Percentiles rank a stretch among this genome's conserved stretches.
Conservation (phyloP, 768 basidiomycete species). For the Lactarius hengduanensis region DNA sequence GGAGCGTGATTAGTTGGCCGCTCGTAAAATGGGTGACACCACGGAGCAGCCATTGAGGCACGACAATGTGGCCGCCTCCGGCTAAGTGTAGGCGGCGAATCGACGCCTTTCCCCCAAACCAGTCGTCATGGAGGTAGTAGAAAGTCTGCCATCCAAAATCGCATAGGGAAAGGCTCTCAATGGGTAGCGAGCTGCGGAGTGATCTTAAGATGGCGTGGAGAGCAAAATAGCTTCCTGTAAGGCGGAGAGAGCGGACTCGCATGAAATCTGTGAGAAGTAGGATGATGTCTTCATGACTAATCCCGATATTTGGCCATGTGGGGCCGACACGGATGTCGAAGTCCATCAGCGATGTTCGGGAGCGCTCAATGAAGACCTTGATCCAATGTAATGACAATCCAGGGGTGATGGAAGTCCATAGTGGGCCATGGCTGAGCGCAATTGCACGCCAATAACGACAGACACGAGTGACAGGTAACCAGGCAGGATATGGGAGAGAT, state of each 20-base stretch:
- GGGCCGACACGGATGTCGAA: neutral
- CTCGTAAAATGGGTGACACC: constrained; percentile 5
- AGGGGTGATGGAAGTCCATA: constrained; percentile 1
- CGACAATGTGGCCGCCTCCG: neutral
- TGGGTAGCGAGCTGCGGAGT: neutral
- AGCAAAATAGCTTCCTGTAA: neutral
- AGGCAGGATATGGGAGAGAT: neutral
- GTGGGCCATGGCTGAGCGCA: neutral
- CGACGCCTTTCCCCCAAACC: neutral
- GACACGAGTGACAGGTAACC: constrained; percentile 1
- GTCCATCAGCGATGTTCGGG: neutral
- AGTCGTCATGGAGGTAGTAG: neutral
- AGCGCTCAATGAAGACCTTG: constrained; percentile 3
- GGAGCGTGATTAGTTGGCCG: neutral
- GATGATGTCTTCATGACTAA: neutral
- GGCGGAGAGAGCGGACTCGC: neutral
- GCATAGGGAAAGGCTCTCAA: neutral
- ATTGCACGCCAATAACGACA: constrained; percentile 6
- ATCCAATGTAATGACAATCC: neutral
- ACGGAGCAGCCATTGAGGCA: neutral
- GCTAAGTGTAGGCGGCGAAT: neutral
- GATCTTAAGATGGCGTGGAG: neutral
- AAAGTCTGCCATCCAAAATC: too few species aligned
- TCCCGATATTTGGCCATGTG: neutral
- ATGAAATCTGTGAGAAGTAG: neutral